Evolutionary conservation across 2,329 filamentous ascomycete species (phyloP).

Genomic region (Bisporella sp.): DNA sequence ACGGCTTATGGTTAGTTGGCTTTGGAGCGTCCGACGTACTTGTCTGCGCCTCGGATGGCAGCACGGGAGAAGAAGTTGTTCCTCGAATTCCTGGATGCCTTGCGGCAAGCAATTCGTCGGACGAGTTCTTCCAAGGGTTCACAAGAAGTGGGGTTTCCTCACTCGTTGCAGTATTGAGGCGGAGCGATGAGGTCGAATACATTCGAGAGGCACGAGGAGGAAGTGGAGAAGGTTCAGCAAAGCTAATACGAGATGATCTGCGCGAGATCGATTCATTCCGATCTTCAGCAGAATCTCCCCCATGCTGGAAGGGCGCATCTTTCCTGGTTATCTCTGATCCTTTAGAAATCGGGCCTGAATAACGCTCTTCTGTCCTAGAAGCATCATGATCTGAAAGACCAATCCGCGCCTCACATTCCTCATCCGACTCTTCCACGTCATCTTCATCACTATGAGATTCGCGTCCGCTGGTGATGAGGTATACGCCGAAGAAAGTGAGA

Average conservation of each 20-base stretch:
- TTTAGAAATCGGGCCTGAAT: background rate
- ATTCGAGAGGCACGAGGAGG: constrained; percentile 17
- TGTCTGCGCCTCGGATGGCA: constrained; percentile 24
- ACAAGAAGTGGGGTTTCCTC: constrained; percentile 19
- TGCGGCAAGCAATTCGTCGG: constrained; percentile 15
- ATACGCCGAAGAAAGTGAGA: constrained; percentile 94
- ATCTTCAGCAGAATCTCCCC: background rate
- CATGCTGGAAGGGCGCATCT: constrained; percentile 1
- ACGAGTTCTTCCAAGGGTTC: constrained; percentile 21
- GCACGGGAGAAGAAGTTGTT: constrained; percentile 20
- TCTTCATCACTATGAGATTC: constrained; percentile 55
- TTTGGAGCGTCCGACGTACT: constrained; percentile 13
- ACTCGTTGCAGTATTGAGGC: constrained; percentile 9
- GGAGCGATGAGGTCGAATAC: constrained; percentile 14
- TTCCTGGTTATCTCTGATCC: constrained; percentile 6
- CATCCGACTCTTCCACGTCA: constrained; percentile 51
- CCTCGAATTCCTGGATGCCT: constrained; percentile 17
- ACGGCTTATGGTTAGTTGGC: constrained; percentile 17
- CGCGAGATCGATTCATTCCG: background rate
- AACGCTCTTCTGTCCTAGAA: constrained; percentile 8
- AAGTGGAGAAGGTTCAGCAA: constrained; percentile 12
- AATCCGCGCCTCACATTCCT: constrained; percentile 50
- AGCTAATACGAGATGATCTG: constrained; percentile 23
- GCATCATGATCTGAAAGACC: constrained; percentile 47
- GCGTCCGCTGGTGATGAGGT: constrained; percentile 86